These are phyloP conservation scores for Eucalyptus pauciflora DNA, from an alignment of 345 rosid genomes.

Conservation along the genomic window DNA sequence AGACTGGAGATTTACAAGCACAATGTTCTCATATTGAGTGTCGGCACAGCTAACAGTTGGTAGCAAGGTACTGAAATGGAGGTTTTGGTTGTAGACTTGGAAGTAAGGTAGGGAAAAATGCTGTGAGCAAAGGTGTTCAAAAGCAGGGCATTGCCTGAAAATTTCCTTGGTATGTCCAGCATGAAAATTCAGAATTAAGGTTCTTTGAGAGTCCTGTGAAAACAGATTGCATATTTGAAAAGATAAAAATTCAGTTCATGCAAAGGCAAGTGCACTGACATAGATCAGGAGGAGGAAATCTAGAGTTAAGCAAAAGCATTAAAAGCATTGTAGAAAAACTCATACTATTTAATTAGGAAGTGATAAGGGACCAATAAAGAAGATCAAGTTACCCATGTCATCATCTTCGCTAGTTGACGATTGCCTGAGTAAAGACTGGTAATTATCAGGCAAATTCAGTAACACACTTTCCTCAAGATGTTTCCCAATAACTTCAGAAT, in stretches of 20 bases:
- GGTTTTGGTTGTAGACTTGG: neutral
- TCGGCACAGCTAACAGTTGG: neutral
- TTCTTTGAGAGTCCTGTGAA: neutral
- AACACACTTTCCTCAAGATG: constrained; percentile 65
- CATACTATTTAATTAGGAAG: neutral
- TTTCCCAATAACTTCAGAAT: constrained; percentile 39
- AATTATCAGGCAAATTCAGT: constrained; percentile 64
- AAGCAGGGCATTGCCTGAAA: neutral
- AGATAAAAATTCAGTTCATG: neutral
- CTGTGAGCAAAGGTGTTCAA: neutral
- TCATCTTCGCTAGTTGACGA: constrained; percentile 68
- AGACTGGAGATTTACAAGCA: neutral
- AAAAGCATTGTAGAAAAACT: neutral
- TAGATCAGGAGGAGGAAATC: neutral
- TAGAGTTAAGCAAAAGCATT: neutral
- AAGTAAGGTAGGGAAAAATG: neutral
- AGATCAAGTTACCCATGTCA: constrained; percentile 55
- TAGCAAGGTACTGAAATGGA: neutral
- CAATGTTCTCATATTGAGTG: neutral
- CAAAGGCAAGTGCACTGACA: neutral
- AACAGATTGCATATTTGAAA: neutral
- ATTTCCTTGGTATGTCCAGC: neutral
- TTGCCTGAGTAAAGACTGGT: constrained; percentile 63
- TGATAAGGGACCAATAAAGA: neutral
- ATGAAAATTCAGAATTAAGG: neutral